Evolutionary conservation across 2,329 filamentous ascomycete genomes (phyloP), one percentile per base, ranked within the genome.

Genomic region (Ilyonectria mors-panacis): DNA sequence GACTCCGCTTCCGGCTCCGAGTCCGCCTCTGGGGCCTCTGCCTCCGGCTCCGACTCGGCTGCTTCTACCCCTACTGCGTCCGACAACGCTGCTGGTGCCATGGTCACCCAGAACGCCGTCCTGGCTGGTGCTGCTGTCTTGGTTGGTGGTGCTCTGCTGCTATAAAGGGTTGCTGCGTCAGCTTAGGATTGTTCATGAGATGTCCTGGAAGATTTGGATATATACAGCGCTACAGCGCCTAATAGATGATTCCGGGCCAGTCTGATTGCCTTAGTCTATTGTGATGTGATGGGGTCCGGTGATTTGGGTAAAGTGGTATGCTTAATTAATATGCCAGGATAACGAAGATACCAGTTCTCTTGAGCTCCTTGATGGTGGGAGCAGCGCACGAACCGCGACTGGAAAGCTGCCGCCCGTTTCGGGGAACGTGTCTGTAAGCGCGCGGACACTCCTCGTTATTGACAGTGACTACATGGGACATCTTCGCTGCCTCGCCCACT

Each of bases 41-140:
- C 47, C 15, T 66, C 68, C 3, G 39, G 39, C 39, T 42, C 39
- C 39, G 39, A n/a, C 39, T 42, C 39, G 39, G 63, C 72, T 63
- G 66, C 66, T 9, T 30, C 71, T 8, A 71, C 71, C 8, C 59
- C 73, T 9, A 69, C 54, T 21, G 63, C 57, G 5, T 73, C 72
- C 17, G 73, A 70, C 56, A 80, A 74, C 65, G 79, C 78, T 54
- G 80, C 77, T 7, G 76, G 74, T 2, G 69, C 78, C n/a, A 70
- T 76, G 63, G 68, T 73, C 58, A 80, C 78, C 13, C 77, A 80
- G 65, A 80, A 81, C 56, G 80, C 77, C 17, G 58, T 81, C 6
- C 47, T 82, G 39, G 77, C 77, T 50, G 81, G 80, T 19, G 76
- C 80, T 28, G 81, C 77, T 23, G 78, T 75, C 15, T 55, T 79